Evolutionary conservation across 2,329 filamentous ascomycete species (phyloP), one percentile per base, ranked within the genome.

Genomic region (Aspergillus sp.): DNA sequence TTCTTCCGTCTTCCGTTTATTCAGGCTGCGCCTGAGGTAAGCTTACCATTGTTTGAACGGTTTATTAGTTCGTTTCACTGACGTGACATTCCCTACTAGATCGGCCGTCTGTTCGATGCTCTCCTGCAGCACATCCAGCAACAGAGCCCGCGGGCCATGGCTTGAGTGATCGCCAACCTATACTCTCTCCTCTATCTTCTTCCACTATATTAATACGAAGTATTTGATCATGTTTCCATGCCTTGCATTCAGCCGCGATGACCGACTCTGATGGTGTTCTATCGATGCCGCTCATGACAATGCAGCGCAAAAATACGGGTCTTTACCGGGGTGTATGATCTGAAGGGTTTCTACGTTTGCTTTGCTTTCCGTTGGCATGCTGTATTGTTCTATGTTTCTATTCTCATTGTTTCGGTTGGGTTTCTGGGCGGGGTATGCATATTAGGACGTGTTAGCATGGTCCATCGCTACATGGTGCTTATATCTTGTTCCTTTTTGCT

Each of bases 1-100:
- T 96, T 99, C 82, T 98, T 96, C 81, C 91, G 95, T 54, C 83
- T 96, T 66, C 90, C 91, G 25, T 97, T 96, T 70, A 90, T 98
- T 78, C 96, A 96, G 81, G 86, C 89, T 66, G 87, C 89, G 67
- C 92, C 92, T 66, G 92, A 97, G 82, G 92, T 96, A 82, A 75
- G 75, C 66, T 58, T 17, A 32, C 25, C 56, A 8, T 19, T 8
- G 13, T 25, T 23, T 36, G 10, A 36, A 15, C 23, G 13, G 21
- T 17, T 15, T 32, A 13, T 56, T 38, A 5, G 8, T 13, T 50
- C 17, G 7, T 48, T 17, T 36, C 41, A 48, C 57, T 65, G 61
- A 65, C 53, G 4, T 56, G 15, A 13, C 5, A 36, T 11, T 56
- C 13, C 5, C 32, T 1, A 36, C 32, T 54, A 79, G 77, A 80